Base-by-base conservation (phyloP, 1,284 basidiomycete species). In the Ganoderma sp. region DNA sequence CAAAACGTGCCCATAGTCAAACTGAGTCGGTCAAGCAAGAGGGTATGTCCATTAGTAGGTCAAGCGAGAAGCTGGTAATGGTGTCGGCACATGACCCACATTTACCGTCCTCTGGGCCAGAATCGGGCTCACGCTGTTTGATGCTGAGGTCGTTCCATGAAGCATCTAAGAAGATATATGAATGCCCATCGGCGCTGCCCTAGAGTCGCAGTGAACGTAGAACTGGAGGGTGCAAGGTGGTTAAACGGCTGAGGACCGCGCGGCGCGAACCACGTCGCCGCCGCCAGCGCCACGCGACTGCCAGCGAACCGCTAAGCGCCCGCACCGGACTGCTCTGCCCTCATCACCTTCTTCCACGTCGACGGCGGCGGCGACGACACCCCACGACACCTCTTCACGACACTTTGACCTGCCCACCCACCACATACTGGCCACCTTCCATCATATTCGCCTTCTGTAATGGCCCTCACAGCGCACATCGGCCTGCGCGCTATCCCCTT, bases 401-500 rank as follows among this genome's bases (percentile, higher is more conserved):
- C 37, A 39, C 37, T 39, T 39, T 39, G 37, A 10, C 37, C 37
- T 39, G 37, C 37, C 10, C 37, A 39, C 37, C 37, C 37, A 39
- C 37, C 37, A 39, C 37, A 8, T 5, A 10, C 37, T 10, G 37
- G 37, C 37, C 10, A 39, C 4, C 15, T 32, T 54, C 10, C 25
- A 32, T 45, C 45, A 19, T 48, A 48, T 48, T 9, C 4, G n/a
- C 54, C 2, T 45, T 32, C 15, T 57, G 17, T 37, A 59, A 64
- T 67, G 66, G 61, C 42, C 45, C 50, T 45, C 6, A 41, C 56
- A 14, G 22, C 48, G 22, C 50, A 60, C 14, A 60, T 62, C 59
- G 60, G 66, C 67, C 37, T 63, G n/a, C 62, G 67, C n/a, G 65
- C 61, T 57, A 63, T 72, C n/a, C 71, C 71, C 17, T 58, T 72